Percentiles rank a stretch among this genome's conserved stretches.
These are phyloP conservation scores for Pseudotsuga menziesii DNA, from an alignment of 75 land plant species.

Conservation along the genomic window DNA sequence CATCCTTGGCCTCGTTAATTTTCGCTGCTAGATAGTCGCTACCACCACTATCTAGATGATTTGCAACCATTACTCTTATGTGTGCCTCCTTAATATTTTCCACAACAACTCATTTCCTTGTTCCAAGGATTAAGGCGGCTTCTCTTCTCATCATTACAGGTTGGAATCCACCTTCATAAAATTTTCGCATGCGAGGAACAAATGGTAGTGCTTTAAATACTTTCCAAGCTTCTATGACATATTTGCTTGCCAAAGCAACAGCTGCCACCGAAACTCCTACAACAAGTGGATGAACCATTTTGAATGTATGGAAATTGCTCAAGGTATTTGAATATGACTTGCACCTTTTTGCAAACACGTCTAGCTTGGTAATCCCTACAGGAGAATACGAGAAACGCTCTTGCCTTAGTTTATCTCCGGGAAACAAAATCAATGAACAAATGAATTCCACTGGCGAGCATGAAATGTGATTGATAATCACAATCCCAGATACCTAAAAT, in stretches of 20 bases:
- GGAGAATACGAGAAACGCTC: too few species aligned
- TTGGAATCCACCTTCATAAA: slow-evolving; percentile 41
- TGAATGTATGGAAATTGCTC: too few species aligned
- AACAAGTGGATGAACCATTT: too few species aligned
- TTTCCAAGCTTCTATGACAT: slow-evolving; percentile 36
- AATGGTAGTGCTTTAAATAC: slow-evolving; percentile 38
- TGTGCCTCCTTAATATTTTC: slow-evolving; percentile 84
- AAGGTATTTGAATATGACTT: too few species aligned
- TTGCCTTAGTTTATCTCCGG: too few species aligned
- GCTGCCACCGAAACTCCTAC: slow-evolving; percentile 23
- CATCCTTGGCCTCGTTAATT: slow-evolving; percentile 76
- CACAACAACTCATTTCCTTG: slow-evolving; percentile 58
- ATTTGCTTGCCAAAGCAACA: slow-evolving; percentile 31
- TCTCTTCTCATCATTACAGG: slow-evolving; percentile 32
- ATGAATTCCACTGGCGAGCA: too few species aligned
- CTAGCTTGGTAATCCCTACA: too few species aligned
- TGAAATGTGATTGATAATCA: too few species aligned
- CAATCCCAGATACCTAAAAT: too few species aligned
- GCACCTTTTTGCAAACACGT: too few species aligned
- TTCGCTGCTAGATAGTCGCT: slow-evolving; percentile 71
- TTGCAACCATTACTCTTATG: slow-evolving; percentile 82
- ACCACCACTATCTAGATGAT: slow-evolving; percentile 89
- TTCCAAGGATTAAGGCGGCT: too few species aligned
- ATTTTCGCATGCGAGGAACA: slow-evolving; percentile 32
- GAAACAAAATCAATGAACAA: too few species aligned